Conservation (phyloP, 2,329 filamentous ascomycete genomes). For the Hypoxylon sp. region DNA sequence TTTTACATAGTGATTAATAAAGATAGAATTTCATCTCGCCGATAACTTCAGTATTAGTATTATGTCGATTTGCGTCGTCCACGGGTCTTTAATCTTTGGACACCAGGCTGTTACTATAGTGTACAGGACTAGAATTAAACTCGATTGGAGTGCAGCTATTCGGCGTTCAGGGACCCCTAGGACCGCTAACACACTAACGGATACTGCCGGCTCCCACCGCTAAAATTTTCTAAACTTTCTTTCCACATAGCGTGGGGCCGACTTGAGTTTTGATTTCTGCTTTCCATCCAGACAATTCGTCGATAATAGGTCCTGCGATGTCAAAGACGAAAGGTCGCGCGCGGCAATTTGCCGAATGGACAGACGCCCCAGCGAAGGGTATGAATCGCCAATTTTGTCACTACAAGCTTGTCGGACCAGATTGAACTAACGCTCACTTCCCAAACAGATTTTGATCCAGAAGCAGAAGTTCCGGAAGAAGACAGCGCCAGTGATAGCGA, state of each 20-base stretch:
- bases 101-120: not conserved
- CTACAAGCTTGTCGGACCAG: not conserved
- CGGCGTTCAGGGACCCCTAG: slow-evolving; percentile 13
- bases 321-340: slow-evolving; percentile 66
- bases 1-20: not conserved
- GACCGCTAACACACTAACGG: slow-evolving; percentile 5
- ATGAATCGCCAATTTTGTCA: slow-evolving; percentile 31
- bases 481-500: slow-evolving; percentile 68
- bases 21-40: not conserved
- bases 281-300: not conserved
- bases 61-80: no score
- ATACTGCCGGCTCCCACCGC: slow-evolving; percentile 64
- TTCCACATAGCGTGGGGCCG: slow-evolving; percentile 35
- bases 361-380: slow-evolving; percentile 75
- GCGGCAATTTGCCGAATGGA: slow-evolving; percentile 72
- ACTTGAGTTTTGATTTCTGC: slow-evolving; percentile 5
- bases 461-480: slow-evolving; percentile 71
- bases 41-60: slow-evolving; percentile 1
- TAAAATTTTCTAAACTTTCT: slow-evolving; percentile 61
- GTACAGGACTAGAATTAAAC: not conserved
- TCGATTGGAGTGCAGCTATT: not conserved
- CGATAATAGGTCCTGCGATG: slow-evolving; percentile 59
- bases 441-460: slow-evolving; percentile 83
- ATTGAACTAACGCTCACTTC: slow-evolving; percentile 32
- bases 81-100: not conserved